A percentile compares a stretch with the other conserved stretches of the same genome.
These are phyloP conservation scores for Vitis hybrid DNA, from an alignment of 177 flowering plant genomes.

Conservation along the genomic window DNA sequence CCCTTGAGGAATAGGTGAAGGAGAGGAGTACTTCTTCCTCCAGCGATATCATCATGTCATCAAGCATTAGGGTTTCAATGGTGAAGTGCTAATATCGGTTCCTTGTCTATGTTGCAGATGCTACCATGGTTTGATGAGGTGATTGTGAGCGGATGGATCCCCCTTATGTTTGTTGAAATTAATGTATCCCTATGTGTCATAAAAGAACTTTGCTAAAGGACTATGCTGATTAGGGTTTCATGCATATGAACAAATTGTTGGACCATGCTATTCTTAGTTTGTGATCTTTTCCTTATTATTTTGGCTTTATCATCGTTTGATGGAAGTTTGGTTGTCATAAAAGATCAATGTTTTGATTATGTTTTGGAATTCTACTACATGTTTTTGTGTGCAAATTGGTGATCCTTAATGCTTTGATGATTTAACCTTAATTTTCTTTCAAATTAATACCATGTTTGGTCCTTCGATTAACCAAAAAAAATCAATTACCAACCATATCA, in stretches of 20 bases:
- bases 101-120: neutral
- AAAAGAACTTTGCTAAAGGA: neutral
- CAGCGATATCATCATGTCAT: neutral
- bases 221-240: neutral
- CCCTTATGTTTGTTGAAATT: neutral
- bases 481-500: too few species aligned
- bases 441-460: too few species aligned
- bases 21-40: neutral
- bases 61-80: neutral
- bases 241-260: neutral
- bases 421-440: too few species aligned
- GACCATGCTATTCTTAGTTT: neutral
- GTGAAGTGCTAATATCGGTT: neutral
- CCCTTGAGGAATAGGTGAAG: neutral
- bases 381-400: too few species aligned
- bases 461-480: too few species aligned
- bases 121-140: neutral
- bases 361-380: too few species aligned
- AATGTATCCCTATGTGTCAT: neutral
- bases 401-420: too few species aligned
- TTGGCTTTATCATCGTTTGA: neutral
- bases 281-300: too few species aligned
- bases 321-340: neutral
- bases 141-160: neutral
- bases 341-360: neutral